Percentiles rank a stretch among this genome's conserved stretches.
phyloP scores from a whole-genome alignment of 1,284 basidiomycete species.

The Microbotryum intermedium region DNA sequence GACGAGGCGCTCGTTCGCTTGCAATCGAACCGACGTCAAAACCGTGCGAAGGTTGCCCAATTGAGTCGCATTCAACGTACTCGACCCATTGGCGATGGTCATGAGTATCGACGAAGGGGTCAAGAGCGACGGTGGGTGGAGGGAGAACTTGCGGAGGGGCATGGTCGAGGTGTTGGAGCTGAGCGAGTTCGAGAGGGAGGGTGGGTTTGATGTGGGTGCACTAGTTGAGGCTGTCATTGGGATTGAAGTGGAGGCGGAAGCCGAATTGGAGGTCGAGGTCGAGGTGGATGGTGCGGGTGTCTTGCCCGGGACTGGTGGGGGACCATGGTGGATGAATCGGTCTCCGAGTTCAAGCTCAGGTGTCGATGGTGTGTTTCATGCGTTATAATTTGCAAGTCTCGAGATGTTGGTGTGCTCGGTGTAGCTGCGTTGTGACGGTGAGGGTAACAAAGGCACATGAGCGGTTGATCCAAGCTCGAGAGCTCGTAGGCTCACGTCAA shows the following conservation, averaged over 20 bases:
- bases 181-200: too few relatives aligned
- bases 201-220: background rate
- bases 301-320: background rate
- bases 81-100: constrained; percentile 1
- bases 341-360: background rate
- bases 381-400: too few relatives aligned
- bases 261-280: background rate
- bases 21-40: constrained; percentile 7
- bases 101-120: constrained; percentile 5
- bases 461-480: too few relatives aligned
- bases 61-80: background rate
- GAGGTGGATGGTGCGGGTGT: background rate
- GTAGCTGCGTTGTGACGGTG: too few relatives aligned
- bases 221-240: too few relatives aligned
- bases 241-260: background rate
- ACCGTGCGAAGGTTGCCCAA: constrained; percentile 12
- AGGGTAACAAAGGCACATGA: too few relatives aligned
- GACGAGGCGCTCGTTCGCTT: constrained; percentile 6
- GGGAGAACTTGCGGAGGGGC: constrained; percentile 16
- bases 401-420: too few relatives aligned
- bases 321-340: background rate
- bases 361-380: too few relatives aligned
- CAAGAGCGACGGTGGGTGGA: constrained; percentile 7
- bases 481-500: too few relatives aligned
- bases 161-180: too few relatives aligned